Conservation (phyloP, 768 basidiomycete genomes). For the Amanita rimosa region DNA sequence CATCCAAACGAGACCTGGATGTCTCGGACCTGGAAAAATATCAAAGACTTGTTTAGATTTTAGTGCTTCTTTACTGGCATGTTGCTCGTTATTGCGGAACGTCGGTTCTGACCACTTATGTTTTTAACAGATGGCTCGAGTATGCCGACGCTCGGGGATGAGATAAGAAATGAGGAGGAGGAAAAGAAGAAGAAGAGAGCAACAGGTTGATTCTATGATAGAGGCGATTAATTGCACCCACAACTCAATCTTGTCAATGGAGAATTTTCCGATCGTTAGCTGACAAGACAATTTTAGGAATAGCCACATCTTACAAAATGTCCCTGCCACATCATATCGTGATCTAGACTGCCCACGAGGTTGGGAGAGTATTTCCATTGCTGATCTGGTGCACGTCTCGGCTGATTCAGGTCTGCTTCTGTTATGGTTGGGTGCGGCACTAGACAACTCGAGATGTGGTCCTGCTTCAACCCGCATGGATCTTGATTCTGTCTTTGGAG, state of each 20-base stretch:
- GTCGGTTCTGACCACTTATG: conserved; percentile 16
- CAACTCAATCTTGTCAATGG: conserved; percentile 1
- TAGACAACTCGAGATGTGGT: not conserved
- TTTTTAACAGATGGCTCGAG: conserved; percentile 12
- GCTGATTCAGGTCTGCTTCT: conserved; percentile 18
- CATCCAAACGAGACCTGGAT: conserved; percentile 55
- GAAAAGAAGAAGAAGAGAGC: conserved; percentile 36
- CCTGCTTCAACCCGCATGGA: not conserved
- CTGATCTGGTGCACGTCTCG: conserved; percentile 13
- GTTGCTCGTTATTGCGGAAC: conserved; percentile 25
- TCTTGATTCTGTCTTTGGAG: conserved; percentile 1
- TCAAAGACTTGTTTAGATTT: conserved; percentile 60
- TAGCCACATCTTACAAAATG: conserved; percentile 8
- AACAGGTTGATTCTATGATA: conserved; percentile 21
- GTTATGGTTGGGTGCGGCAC: conserved; percentile 13
- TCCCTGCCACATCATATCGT: not conserved
- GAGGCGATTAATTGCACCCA: conserved; percentile 11
- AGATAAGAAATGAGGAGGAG: conserved; percentile 24
- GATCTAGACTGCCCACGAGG: conserved; percentile 1
- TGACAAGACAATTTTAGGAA: conserved; percentile 1
- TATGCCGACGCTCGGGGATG: conserved; percentile 12
- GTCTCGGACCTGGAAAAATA: conserved; percentile 55
- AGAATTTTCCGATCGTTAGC: not conserved
- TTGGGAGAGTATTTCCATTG: conserved; percentile 8
- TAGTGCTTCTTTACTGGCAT: conserved; percentile 49